Evolutionary conservation across 257 asterid genomes (phyloP), one percentile per base, ranked within the genome.

Genomic region (Solanum bulbocastanum): DNA sequence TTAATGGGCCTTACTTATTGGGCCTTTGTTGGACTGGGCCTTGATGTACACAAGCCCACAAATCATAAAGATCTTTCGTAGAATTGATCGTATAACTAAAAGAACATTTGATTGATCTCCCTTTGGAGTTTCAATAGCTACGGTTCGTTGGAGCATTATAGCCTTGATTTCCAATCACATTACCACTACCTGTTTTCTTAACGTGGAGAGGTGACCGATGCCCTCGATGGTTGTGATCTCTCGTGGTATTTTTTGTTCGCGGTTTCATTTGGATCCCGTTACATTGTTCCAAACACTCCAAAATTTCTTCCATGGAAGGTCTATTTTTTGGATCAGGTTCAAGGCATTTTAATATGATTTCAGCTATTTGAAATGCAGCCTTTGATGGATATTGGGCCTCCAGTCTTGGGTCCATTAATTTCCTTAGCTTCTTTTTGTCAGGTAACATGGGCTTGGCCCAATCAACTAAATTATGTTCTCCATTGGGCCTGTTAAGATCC

Each of bases 401-500:
- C 0, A 95, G 90, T 1, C 96, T 93, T 3, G 95, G 96, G 87
- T 96, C 99, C 89, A 96, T 92, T 73, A 96, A 1, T 65, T 88
- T 92, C 36, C 92, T 94, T 74, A 96, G 27, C 87, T 92, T 95
- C 90, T 88, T 96, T 78, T 92, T 94, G 7, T 94, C 89, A 0
- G 91, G 85, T 8, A 96, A 91, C 15, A 90, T 90, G 36, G 99
- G 99, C 85, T 49, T 90, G 66, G 97, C 96, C 99, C 99, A 96
- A 0, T 95, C 99, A 13, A 96, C 93, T 73, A 96, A 83, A 87
- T 94, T 94, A 0, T 85, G 44, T 86, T 92, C 91, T 8, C 91
- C 90, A 42, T 60, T 46, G 76, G 99, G 98, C 88, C 98, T 92
- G 25, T 91, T 93, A 18, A 86, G 83, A 69, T 96, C 99, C 7